Evolutionary conservation across 352 stramenopile genomes (phyloP), one percentile per base, ranked within the genome.

Genomic region (Globisporangium nagaii): DNA sequence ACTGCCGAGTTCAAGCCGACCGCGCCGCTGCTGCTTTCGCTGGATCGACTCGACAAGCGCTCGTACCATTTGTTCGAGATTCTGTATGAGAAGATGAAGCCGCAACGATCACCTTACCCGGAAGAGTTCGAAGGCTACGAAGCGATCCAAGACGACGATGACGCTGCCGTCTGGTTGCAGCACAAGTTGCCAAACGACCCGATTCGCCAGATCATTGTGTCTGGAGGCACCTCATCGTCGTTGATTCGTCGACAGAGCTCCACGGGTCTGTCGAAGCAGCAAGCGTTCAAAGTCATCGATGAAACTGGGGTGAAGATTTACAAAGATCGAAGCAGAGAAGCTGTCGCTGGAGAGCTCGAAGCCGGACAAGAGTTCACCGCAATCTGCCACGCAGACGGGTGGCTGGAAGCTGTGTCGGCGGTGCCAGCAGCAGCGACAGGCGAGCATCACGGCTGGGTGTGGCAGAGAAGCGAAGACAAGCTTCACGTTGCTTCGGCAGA

Each of bases 51-150:
- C 13, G 66, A 90, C 35, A 70, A 71, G 34, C 70, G 75, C 20
- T 70, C 74, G 3, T 81, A 86, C 22, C 65, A 84, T 28, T 40
- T 89, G 31, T 88, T 79, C 62, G 78, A 90, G 28, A 76, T 82
- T 1, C 54, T 88, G 34, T 86, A 89, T 30, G 82, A 92, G 45
- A 77, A 78, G 19, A 73, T 71, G 44, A 67, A 68, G 31, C 46
- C 57, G 5, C 77, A 90, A 28, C 58, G 66, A 12, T 45, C 20
- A 9, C 82, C 79, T 8, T 63, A 66, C 22, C 43, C 57, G 0
- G 63, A 58, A 36, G 77, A 87, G 35, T 89, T 87, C 58, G 71
- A 83, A 27, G 71, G 71, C 0, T 86, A 71, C 52, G 66, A 76
- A 9, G 53, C 42, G 17, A 65, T 81, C 27, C 41, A 35, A 12